phyloP scores from a whole-genome alignment of 257 asterid genomes.

The Solanum ossicruentum region DNA sequence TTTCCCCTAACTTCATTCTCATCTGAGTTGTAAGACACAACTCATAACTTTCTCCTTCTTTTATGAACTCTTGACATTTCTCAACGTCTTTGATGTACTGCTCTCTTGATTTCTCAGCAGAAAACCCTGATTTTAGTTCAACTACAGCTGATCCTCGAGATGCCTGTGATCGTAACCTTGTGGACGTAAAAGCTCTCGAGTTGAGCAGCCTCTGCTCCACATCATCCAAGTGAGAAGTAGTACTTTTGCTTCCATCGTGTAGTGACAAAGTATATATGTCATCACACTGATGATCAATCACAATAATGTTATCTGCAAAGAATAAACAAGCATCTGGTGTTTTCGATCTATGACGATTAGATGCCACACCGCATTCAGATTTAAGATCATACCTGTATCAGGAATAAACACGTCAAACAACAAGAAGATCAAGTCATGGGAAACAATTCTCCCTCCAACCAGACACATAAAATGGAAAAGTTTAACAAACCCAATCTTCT shows the following conservation, averaged over 20 bases:
- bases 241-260: constrained; percentile 19
- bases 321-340: constrained; percentile 96
- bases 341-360: constrained; percentile 57
- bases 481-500: background rate
- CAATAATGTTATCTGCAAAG: constrained; percentile 79
- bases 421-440: background rate
- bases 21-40: constrained; percentile 81
- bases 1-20: constrained; percentile 39
- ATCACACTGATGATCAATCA: constrained; percentile 64
- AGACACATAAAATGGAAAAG: background rate
- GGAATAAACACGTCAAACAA: constrained; percentile 1
- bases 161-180: constrained; percentile 3
- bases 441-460: background rate
- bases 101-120: constrained; percentile 61
- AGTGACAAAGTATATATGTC: constrained; percentile 57
- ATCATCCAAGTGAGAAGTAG: constrained; percentile 48
- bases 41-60: constrained; percentile 91
- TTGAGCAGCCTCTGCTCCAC: constrained; percentile 51
- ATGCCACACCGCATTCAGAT: constrained; percentile 70
- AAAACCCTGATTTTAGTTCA: constrained; percentile 29
- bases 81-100: constrained; percentile 60
- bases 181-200: constrained; percentile 13
- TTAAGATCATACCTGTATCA: constrained; percentile 86
- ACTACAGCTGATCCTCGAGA: constrained; percentile 4
- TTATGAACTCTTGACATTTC: constrained; percentile 63